Base-by-base conservation (phyloP, 495 filamentous ascomycete genomes). In the Talaromyces liani region DNA sequence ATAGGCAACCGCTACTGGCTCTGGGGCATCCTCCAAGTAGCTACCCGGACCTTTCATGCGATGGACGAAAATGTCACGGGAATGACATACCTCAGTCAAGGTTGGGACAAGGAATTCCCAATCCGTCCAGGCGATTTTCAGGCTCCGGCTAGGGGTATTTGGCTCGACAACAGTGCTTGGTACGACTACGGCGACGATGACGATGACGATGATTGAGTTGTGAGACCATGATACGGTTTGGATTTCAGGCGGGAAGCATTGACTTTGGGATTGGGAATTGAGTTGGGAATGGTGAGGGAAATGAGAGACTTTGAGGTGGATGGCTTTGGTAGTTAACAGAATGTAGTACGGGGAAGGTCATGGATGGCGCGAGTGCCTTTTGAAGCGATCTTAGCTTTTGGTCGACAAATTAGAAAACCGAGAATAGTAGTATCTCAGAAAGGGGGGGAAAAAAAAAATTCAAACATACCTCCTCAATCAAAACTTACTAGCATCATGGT, bases 1-100 rank as follows among this genome's bases (percentile, higher is more conserved):
- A 27, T 33, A 58, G 56, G 56, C n/a, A 58, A 58, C 18, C 56
- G 56, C 20, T 25, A 33, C 56, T 58, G 56, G 56, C 4, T 36
- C 9, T 34, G 24, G 12, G 31, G 31, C n/a, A 25, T 58, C 20
- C 56, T 58, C 56, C 18, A 36, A 25, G 31, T 20, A 22, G 56
- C 56, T 1, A 58, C 29, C 5, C 1, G 10, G 20, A 34, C 18
- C 14, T 58, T 58, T 36, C 27, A 58, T 22, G 29, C 27, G 0
- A 3, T 18, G 12, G 56, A 58, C 4, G 56, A 58, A 36, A 36
- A 31, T 25, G 27, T 33, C n/a, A 20, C 31, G 24, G 56, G 24
- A 12, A 58, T 33, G 31, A 34, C 27, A 6, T 33, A 20, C 12
- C 12, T 58, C 29, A 14, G 12, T 58, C 27, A 58, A 16, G 31